Evolutionary conservation across 441 rosid genomes (phyloP).

Genomic region (Pelargonium fulgidum): DNA sequence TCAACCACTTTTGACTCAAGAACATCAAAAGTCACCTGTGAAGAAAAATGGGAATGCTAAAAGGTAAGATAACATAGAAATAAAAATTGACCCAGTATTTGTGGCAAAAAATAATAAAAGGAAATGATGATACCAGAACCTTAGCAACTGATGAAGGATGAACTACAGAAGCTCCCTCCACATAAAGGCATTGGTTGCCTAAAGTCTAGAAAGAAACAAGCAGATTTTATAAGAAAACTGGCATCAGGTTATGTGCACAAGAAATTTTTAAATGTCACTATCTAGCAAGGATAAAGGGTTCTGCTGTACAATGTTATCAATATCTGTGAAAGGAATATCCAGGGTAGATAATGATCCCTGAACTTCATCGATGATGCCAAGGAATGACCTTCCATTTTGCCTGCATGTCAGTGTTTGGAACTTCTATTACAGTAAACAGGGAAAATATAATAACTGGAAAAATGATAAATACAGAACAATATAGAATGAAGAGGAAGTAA

Average conservation of each 20-base stretch:
- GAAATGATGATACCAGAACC: conserved; percentile 32
- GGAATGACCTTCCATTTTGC: conserved; percentile 77
- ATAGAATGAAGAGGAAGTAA: conserved; percentile 12
- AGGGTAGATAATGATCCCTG: conserved; percentile 60
- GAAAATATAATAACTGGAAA: background rate
- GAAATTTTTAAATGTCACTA: conserved; percentile 8
- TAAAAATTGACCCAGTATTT: background rate
- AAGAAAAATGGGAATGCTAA: conserved; percentile 6
- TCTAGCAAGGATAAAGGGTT: conserved; percentile 13
- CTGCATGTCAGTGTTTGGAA: conserved; percentile 37
- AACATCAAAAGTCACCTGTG: conserved; percentile 65
- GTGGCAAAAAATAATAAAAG: background rate
- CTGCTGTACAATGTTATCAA: conserved; percentile 55
- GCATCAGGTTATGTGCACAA: conserved; percentile 17
- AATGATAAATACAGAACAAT: conserved; percentile 7
- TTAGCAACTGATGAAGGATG: conserved; percentile 78
- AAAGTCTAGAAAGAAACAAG: conserved; percentile 38
- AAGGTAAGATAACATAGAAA: conserved; percentile 7
- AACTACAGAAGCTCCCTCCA: conserved; percentile 78
- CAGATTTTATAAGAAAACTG: conserved; percentile 12
- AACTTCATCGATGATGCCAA: conserved; percentile 60
- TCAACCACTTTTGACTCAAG: conserved; percentile 36
- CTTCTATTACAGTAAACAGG: background rate
- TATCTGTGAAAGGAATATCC: conserved; percentile 76
- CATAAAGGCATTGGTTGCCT: conserved; percentile 53